Percentiles rank a stretch among this genome's conserved stretches.
Evolutionary conservation across 2,329 filamentous ascomycete genomes (phyloP).

Genomic region (Chaetomiaceae sp.): DNA sequence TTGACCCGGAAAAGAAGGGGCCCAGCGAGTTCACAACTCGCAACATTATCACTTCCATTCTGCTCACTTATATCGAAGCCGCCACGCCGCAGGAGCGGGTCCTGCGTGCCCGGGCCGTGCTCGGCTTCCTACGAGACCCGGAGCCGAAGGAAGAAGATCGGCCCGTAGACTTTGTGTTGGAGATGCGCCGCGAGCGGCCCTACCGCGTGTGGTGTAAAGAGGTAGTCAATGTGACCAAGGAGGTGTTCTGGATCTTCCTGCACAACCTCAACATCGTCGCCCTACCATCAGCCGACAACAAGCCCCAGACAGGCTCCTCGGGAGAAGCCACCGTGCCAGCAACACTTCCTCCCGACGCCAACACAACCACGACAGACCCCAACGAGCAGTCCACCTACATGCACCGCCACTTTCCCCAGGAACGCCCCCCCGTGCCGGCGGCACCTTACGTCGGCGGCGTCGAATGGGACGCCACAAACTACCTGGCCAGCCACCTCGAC

Average conservation of each 20-base stretch:
- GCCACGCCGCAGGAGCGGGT: constrained; percentile 59
- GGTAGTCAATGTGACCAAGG: constrained; percentile 86
- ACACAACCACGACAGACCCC: constrained; percentile 31
- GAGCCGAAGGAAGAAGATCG: constrained; percentile 69
- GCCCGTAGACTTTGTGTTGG: constrained; percentile 79
- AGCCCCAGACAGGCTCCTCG: background rate
- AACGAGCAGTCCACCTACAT: constrained; percentile 51
- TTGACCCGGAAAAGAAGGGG: constrained; percentile 96
- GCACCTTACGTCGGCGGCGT: constrained; percentile 95
- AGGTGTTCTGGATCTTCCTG: constrained; percentile 99
- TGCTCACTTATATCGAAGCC: constrained; percentile 82
- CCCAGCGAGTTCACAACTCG: constrained; percentile 95
- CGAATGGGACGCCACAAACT: constrained; percentile 98
- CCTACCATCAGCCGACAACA: constrained; percentile 41
- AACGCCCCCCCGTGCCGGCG: constrained; percentile 84
- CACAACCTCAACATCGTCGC: constrained; percentile 88
- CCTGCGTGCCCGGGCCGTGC: constrained; percentile 65
- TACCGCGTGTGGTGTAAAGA: constrained; percentile 96
- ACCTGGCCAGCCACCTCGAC: constrained; percentile 87
- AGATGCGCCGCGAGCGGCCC: constrained; percentile 81
- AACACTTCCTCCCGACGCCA: constrained; percentile 12
- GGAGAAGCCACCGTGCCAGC: background rate
- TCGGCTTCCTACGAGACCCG: constrained; percentile 76
- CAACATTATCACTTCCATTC: constrained; percentile 79
- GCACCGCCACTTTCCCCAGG: constrained; percentile 72